A percentile compares a stretch with the other conserved stretches of the same genome.
Evolutionary conservation across 1,139 yeast genomes (phyloP).

Genomic region (Blastobotrys serpentis): DNA sequence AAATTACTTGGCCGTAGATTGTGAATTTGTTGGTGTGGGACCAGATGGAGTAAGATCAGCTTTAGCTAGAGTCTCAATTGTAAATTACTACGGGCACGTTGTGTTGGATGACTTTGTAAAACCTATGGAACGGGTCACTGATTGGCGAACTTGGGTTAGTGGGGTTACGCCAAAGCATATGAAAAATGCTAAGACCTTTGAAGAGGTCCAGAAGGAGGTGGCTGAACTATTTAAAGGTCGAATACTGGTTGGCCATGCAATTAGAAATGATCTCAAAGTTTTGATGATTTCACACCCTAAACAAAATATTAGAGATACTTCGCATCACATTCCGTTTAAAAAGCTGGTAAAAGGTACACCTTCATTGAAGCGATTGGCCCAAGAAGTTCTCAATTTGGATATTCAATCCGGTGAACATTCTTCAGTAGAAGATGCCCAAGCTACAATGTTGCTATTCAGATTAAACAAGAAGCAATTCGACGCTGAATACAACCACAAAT

Average conservation of each 20-base stretch:
- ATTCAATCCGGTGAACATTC: conserved; percentile 81
- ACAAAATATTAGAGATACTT: conserved; percentile 68
- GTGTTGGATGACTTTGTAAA: conserved; percentile 71
- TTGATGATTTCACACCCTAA: conserved; percentile 68
- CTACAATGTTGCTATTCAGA: conserved; percentile 77
- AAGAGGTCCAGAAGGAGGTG: conserved; percentile 62
- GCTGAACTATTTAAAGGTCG: conserved; percentile 44
- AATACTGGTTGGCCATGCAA: conserved; percentile 80
- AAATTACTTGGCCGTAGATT: conserved; percentile 77
- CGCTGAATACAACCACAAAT: conserved; percentile 8
- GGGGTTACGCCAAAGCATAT: conserved; percentile 74
- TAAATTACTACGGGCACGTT: conserved; percentile 73
- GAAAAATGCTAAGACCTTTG: conserved; percentile 62
- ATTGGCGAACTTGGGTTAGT: conserved; percentile 94
- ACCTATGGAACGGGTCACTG: conserved; percentile 75
- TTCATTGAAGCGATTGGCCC: conserved; percentile 62
- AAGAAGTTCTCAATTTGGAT: conserved; percentile 54
- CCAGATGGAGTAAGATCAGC: conserved; percentile 65
- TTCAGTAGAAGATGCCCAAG: conserved; percentile 87
- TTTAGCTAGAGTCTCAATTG: conserved; percentile 83
- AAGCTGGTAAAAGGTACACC: conserved; percentile 67
- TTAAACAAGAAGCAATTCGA: conserved; percentile 63
- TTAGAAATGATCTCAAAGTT: conserved; percentile 72
- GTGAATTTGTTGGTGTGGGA: conserved; percentile 94
- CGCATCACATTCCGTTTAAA: conserved; percentile 59